A percentile compares a stretch with the other conserved stretches of the same genome.
Evolutionary conservation across 225 moss, liverwort and hornwort genomes (phyloP).

Genomic region (Lunularia cruciata): DNA sequence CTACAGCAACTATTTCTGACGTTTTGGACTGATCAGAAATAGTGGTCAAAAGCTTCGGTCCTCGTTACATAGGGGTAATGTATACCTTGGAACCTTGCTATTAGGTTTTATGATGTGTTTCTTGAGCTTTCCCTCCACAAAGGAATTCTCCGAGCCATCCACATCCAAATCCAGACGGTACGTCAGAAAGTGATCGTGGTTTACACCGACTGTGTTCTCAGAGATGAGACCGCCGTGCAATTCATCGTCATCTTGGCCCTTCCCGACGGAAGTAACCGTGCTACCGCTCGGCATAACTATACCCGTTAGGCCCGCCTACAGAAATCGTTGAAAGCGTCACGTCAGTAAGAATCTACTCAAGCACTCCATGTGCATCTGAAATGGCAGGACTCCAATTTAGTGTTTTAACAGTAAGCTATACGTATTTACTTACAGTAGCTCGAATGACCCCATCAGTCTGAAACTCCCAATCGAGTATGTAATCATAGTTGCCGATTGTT

Average conservation of each 20-base stretch:
- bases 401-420: neutral
- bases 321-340: too few relatives aligned
- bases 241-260: slow-evolving; percentile 10
- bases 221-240: slow-evolving; percentile 55
- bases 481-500: slow-evolving; percentile 61
- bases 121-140: slow-evolving; percentile 48
- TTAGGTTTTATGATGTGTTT: slow-evolving; percentile 20
- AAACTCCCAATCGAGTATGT: slow-evolving; percentile 67
- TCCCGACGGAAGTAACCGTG: neutral
- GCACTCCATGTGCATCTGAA: too few relatives aligned
- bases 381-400: neutral
- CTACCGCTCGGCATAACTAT: slow-evolving; percentile 52
- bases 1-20: too few relatives aligned
- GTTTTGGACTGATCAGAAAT: too few relatives aligned
- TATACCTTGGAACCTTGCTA: neutral
- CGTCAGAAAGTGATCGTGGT: slow-evolving; percentile 62
- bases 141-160: slow-evolving; percentile 54
- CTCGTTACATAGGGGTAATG: too few relatives aligned
- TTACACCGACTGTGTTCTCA: slow-evolving; percentile 58
- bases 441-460: slow-evolving; percentile 67
- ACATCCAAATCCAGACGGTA: slow-evolving; percentile 62
- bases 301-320: slow-evolving; percentile 53
- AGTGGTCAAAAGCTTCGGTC: too few relatives aligned
- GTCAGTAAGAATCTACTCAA: too few relatives aligned
- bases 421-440: slow-evolving; percentile 35